Conservation (phyloP, 31 red algal species). For the Porphyra umbilicalis region DNA sequence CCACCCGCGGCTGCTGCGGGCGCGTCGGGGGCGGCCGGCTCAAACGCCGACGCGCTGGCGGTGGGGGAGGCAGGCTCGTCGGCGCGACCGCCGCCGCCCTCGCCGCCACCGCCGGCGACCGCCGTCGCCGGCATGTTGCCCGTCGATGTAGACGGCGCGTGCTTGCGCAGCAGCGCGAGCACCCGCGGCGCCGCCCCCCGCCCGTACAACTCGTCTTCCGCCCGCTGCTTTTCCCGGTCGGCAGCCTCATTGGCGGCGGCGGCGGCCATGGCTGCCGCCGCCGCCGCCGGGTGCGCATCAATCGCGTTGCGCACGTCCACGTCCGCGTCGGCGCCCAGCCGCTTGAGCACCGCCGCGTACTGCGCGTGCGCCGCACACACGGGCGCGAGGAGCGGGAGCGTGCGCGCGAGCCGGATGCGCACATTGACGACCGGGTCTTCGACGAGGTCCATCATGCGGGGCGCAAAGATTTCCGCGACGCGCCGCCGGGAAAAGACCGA, state of each 20-base stretch:
- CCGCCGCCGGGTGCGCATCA: slow-evolving; percentile 19
- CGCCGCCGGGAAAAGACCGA: slow-evolving; percentile 35
- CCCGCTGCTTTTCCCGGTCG: slow-evolving; percentile 34
- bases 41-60: neutral
- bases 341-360: slow-evolving; percentile 29
- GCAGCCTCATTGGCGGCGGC: slow-evolving; percentile 6
- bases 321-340: slow-evolving; percentile 33
- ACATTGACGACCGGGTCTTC: slow-evolving; percentile 65
- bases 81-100: neutral
- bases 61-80: neutral
- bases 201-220: slow-evolving; percentile 60
- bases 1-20: too few species aligned
- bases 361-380: slow-evolving; percentile 23
- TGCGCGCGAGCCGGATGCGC: slow-evolving; percentile 47
- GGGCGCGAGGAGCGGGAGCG: slow-evolving; percentile 43
- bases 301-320: slow-evolving; percentile 43
- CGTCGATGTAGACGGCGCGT: neutral
- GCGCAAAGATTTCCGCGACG: slow-evolving; percentile 59
- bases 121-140: neutral
- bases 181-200: neutral
- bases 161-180: neutral
- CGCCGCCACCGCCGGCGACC: neutral
- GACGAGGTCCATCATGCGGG: slow-evolving; percentile 46
- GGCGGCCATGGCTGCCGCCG: neutral
- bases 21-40: neutral